phyloP scores from a whole-genome alignment of 2,329 filamentous ascomycete genomes.

The Aspergillus sp. region DNA sequence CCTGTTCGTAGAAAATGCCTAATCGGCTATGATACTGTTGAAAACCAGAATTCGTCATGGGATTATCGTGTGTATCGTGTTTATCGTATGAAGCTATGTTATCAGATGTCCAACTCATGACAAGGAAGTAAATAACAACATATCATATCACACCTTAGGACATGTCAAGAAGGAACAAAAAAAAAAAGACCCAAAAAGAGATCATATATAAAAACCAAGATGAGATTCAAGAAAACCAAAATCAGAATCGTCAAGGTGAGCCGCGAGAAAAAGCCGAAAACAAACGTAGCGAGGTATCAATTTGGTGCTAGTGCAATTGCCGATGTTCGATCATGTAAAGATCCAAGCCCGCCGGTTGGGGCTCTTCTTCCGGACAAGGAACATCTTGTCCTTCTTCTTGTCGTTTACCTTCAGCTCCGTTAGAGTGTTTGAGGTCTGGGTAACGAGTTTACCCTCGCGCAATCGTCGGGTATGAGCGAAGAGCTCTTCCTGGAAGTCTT shows the following conservation, averaged over 20 bases:
- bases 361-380: constrained; percentile 48
- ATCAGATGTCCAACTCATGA: constrained; percentile 22
- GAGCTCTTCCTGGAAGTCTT: constrained; percentile 68
- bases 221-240: constrained; percentile 8
- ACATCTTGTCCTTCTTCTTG: constrained; percentile 45
- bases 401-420: constrained; percentile 45
- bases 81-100: constrained; percentile 21
- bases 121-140: constrained; percentile 9
- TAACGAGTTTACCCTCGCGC: constrained; percentile 52
- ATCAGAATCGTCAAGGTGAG: not conserved
- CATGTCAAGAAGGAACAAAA: not conserved
- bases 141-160: constrained; percentile 4
- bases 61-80: not conserved
- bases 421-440: constrained; percentile 34
- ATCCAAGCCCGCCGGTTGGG: constrained; percentile 33
- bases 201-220: constrained; percentile 3
- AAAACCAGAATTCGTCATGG: not conserved
- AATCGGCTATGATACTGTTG: no score
- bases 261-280: not conserved
- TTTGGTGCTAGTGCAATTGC: not conserved
- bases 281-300: constrained; percentile 1
- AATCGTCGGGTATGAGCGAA: constrained; percentile 69
- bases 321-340: constrained; percentile 27
- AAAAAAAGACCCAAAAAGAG: not conserved
- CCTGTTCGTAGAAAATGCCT: no score